A percentile compares a stretch with the other conserved stretches of the same genome.
Conservation (phyloP, 176 grass and related monocot species). For the maize (Zea mays) region Zm-B73-REFERENCE-NAM-5.0 NC_050096.1:187890001-187890500, state of each 20-base stretch:
- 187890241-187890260: conserved; percentile 99
- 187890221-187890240: conserved; percentile 98
- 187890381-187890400: conserved; percentile 88
- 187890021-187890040: conserved; percentile 17
- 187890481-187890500: conserved; percentile 42
- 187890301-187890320: conserved; percentile 99
- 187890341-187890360: conserved; percentile 98
- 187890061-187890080: conserved; percentile 44
- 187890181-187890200: conserved; percentile 81
- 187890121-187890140: conserved; percentile 40
- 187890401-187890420: conserved; percentile 93
- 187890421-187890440: conserved; percentile 98
- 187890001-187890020: conserved; percentile 51
- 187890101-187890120: conserved; percentile 3
- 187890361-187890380: conserved; percentile 95
- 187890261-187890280: conserved; percentile 96
- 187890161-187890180: conserved; percentile 89
- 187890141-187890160: conserved; percentile 75
- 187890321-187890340: conserved; percentile 85
- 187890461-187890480: conserved; percentile 49
- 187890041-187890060: conserved; percentile 22
- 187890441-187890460: conserved; percentile 81
- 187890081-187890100: conserved; percentile 38
- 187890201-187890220: conserved; percentile 92
- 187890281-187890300: conserved; percentile 83